Evolutionary conservation across 139 green algal genomes (phyloP), one percentile per base, ranked within the genome.

Genomic region (Choricystis sp.): DNA sequence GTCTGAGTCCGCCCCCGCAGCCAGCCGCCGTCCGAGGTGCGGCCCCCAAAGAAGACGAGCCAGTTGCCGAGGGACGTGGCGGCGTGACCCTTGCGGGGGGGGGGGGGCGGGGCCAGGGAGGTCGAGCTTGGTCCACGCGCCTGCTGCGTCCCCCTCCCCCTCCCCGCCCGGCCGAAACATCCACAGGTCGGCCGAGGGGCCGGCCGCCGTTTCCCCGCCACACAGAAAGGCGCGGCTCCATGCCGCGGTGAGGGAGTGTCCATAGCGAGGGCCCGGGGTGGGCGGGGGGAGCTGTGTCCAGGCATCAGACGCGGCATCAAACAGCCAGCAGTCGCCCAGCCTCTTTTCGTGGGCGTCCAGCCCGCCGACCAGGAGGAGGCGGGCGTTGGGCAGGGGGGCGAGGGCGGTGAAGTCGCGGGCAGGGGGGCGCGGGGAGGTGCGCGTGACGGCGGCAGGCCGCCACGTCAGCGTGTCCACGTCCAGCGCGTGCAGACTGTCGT

Each of bases 321-420:
- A 80, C 52, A 85, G 21, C 78, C 78, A 85, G 3, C 60, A 55
- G 61, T 87, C 81, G 40, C 72, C 74, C 55, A 82, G 56, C 1
- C 74, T 63, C n/a, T 69, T 62, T 19, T 74, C 74, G 2, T 31
- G 9, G 49, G 79, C 74, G 49, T 77, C 73, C 31, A 81, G 71
- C 2, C 81, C 81, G 1, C 78, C 81, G 65, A 84, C 79, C 56
- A 87, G 76, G 68, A 87, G 65, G 64, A 87, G 66, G 22, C 61
- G 71, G 31, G 31, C 52, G 1, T 61, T 40, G 2, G 61, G 61
- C 52, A 79, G 57, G 25, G 61, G 65, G 9, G 76, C 74, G 29
- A 87, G 68, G 22, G 61, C 66, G 26, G 76, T 67, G 72, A 87
- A 85, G 63, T 85, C 78, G 0, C 81, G 57, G 1, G 66, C 9